Evolutionary conservation across 208 protist species (phyloP).

Genomic region (Crithidia mellificae): DNA sequence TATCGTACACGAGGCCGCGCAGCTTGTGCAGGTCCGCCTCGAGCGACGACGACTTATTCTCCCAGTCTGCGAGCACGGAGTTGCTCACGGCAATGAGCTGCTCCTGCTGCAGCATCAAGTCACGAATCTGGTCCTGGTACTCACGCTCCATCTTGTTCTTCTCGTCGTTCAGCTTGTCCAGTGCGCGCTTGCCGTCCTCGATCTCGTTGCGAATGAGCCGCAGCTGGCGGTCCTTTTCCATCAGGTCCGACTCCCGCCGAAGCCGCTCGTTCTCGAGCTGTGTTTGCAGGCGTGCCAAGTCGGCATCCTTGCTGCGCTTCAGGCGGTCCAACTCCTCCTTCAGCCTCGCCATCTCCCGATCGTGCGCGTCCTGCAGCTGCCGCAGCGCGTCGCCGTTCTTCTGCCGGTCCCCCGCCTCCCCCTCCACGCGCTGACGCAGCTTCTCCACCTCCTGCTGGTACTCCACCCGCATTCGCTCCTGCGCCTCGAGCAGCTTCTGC

Average conservation of each 20-base stretch:
- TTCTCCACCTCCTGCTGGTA: conserved; percentile 52
- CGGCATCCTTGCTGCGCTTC: conserved; percentile 34
- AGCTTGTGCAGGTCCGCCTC: conserved; percentile 65
- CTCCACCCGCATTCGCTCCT: conserved; percentile 34
- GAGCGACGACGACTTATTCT: conserved; percentile 57
- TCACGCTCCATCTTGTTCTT: conserved; percentile 50
- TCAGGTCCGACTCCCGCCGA: conserved; percentile 46
- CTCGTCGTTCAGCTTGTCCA: conserved; percentile 45
- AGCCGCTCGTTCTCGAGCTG: conserved; percentile 50
- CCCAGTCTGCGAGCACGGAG: conserved; percentile 62
- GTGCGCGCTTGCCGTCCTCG: conserved; percentile 37
- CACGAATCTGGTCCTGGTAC: conserved; percentile 65
- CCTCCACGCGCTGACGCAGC: conserved; percentile 45
- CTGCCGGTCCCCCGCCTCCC: conserved; percentile 35
- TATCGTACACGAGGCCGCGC: conserved; percentile 56
- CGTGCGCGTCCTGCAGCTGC: conserved; percentile 48
- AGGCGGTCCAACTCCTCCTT: conserved; percentile 53
- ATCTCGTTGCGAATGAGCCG: conserved; percentile 54
- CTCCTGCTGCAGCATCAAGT: conserved; percentile 64
- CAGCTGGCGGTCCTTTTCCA: conserved; percentile 71
- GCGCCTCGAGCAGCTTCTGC: conserved; percentile 29
- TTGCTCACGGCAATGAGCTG: conserved; percentile 53
- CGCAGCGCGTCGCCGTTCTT: conserved; percentile 44
- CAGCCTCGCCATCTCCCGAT: conserved; percentile 40
- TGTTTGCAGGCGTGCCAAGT: conserved; percentile 45